Conservation (phyloP, 2,329 filamentous ascomycete genomes). For the Didymella lethalis region DNA sequence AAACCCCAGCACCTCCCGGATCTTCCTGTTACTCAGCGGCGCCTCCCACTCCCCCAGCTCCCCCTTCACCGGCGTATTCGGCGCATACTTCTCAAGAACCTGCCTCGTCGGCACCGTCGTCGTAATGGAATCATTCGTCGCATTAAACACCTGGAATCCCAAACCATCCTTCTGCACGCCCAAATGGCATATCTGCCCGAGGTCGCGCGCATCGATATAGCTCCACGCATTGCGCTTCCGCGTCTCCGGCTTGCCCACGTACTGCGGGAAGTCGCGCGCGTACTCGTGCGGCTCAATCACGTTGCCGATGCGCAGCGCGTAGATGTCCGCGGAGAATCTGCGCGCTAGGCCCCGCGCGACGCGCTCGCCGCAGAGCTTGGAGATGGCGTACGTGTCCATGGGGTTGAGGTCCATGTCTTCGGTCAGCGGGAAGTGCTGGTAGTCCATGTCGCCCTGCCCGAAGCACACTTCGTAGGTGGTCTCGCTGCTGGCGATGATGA, state of each 20-base stretch:
- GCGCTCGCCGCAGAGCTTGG: constrained; percentile 66
- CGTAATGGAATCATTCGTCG: constrained; percentile 69
- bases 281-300: constrained; percentile 70
- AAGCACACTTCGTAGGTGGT: constrained; percentile 70
- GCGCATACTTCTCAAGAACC: constrained; percentile 61
- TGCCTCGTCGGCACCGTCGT: constrained; percentile 60
- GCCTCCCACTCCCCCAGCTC: constrained; percentile 67
- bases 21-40: constrained; percentile 68
- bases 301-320: constrained; percentile 67
- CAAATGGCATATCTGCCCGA: constrained; percentile 68
- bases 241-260: constrained; percentile 59
- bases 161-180: constrained; percentile 62
- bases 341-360: constrained; percentile 65
- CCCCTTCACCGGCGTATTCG: constrained; percentile 60
- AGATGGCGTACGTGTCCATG: constrained; percentile 68
- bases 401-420: constrained; percentile 67
- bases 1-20: constrained; percentile 66
- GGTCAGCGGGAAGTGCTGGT: constrained; percentile 65
- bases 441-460: constrained; percentile 65
- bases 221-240: constrained; percentile 68
- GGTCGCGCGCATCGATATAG: constrained; percentile 68
- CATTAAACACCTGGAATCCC: constrained; percentile 71
- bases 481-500: constrained; percentile 67
- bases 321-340: constrained; percentile 65
- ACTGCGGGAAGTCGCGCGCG: constrained; percentile 59